Evolutionary conservation across 495 filamentous ascomycete species (phyloP).

Genomic region (Hyaloscypha hepaticicola): DNA sequence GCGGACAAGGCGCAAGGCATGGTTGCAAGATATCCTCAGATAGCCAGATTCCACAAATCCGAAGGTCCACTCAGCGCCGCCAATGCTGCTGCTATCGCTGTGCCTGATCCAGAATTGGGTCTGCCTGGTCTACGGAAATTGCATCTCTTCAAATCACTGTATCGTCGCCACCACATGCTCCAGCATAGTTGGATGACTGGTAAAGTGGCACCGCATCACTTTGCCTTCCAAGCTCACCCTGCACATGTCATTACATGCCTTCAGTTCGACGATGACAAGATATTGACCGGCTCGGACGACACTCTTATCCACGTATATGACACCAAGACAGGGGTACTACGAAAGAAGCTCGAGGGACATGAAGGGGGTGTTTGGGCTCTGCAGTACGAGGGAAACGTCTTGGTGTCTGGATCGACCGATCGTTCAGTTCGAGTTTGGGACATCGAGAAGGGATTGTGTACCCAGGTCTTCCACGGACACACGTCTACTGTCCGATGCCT

Average conservation of each 20-base stretch:
- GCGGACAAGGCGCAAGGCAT: constrained; percentile 26
- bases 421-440: constrained; percentile 97
- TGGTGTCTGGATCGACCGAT: constrained; percentile 97
- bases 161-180: constrained; percentile 86
- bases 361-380: constrained; percentile 98
- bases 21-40: constrained; percentile 15
- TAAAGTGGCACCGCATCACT: constrained; percentile 83
- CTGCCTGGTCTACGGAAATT: constrained; percentile 74
- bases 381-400: constrained; percentile 90
- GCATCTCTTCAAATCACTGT: constrained; percentile 95
- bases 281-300: constrained; percentile 96
- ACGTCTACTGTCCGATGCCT: constrained; percentile 96
- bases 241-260: constrained; percentile 96
- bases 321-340: constrained; percentile 86
- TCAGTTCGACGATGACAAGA: constrained; percentile 97
- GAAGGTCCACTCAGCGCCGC: constrained; percentile 88
- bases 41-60: constrained; percentile 38
- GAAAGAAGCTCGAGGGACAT: constrained; percentile 82
- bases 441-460: constrained; percentile 85
- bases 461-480: constrained; percentile 94
- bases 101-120: constrained; percentile 79
- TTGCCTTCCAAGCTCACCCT: constrained; percentile 93
- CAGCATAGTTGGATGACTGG: constrained; percentile 86
- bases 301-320: constrained; percentile 98
- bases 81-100: constrained; percentile 72